These are phyloP conservation scores for Haemoproteus tartakovskyi DNA, from an alignment of 169 alveolate genomes.

Conservation along the genomic window DNA sequence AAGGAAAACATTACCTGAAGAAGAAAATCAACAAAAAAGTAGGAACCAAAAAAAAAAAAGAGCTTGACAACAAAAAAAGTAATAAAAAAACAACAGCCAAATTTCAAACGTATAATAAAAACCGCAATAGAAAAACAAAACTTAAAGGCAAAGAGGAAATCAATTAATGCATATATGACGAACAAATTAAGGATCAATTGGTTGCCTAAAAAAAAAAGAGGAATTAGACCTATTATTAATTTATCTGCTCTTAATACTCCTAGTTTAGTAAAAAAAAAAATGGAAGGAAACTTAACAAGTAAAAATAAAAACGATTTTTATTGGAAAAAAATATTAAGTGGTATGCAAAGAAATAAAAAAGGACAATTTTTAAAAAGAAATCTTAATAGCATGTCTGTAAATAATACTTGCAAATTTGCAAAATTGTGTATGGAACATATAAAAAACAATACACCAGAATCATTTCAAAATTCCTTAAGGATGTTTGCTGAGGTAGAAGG, in stretches of 20 bases:
- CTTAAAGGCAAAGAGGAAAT: conserved; percentile 12
- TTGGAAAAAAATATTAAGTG: conserved; percentile 22
- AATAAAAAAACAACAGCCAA: not conserved
- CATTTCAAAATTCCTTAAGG: conserved; percentile 53
- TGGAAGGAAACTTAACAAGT: conserved; percentile 27
- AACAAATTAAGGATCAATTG: conserved; percentile 58
- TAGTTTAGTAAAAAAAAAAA: conserved; percentile 33
- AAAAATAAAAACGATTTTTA: conserved; percentile 60
- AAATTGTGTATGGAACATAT: conserved; percentile 34
- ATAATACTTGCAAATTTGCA: conserved; percentile 39
- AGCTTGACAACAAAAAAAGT: not conserved
- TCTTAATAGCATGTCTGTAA: conserved; percentile 41
- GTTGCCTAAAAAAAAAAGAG: conserved; percentile 63
- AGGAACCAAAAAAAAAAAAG: not conserved
- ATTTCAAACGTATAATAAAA: conserved; percentile 14
- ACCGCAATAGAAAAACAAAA: conserved; percentile 47
- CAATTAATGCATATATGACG: conserved; percentile 28
- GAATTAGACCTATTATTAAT: conserved; percentile 54
- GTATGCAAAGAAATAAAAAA: conserved; percentile 4
- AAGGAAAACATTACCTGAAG: not conserved
- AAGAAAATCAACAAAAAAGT: not conserved
- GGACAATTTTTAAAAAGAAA: conserved; percentile 45
- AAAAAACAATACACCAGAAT: too few relatives aligned
- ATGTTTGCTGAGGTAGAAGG: conserved; percentile 35
- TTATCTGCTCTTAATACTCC: conserved; percentile 43